phyloP scores from a whole-genome alignment of 192 early-diverging fungal genomes.

The Dissophora globulifera region DNA sequence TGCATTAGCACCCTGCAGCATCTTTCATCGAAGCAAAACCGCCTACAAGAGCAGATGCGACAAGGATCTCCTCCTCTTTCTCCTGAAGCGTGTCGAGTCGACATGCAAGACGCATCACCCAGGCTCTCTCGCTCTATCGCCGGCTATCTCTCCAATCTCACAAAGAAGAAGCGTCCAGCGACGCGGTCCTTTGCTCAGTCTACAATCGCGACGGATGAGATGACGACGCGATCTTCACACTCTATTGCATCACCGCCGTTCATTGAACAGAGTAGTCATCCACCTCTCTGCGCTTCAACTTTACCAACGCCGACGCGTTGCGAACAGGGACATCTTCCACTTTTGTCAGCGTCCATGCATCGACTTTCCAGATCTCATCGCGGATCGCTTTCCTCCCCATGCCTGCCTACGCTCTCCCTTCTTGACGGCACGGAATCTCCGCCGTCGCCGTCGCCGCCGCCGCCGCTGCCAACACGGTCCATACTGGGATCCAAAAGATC shows the following conservation, averaged over 20 bases:
- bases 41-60: background rate
- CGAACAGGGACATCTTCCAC: background rate
- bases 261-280: too few relatives aligned
- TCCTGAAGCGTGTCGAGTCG: too few relatives aligned
- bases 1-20: too few relatives aligned
- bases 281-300: too few relatives aligned
- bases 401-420: background rate
- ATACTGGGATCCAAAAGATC: background rate
- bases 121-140: background rate
- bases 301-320: background rate
- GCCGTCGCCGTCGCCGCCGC: background rate
- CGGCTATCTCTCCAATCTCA: background rate
- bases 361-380: slow-evolving; percentile 7
- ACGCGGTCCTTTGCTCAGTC: too few relatives aligned
- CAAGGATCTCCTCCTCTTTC: too few relatives aligned
- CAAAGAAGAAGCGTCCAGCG: background rate
- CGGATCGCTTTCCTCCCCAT: slow-evolving; percentile 13
- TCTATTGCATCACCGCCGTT: too few relatives aligned
- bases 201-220: too few relatives aligned
- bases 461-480: background rate
- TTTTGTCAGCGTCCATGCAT: background rate
- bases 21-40: background rate
- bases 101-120: too few relatives aligned
- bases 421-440: background rate
- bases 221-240: too few relatives aligned